Evolutionary conservation across 441 rosid species (phyloP), one percentile per base, ranked within the genome.

Genomic region (Sinapis alba): DNA sequence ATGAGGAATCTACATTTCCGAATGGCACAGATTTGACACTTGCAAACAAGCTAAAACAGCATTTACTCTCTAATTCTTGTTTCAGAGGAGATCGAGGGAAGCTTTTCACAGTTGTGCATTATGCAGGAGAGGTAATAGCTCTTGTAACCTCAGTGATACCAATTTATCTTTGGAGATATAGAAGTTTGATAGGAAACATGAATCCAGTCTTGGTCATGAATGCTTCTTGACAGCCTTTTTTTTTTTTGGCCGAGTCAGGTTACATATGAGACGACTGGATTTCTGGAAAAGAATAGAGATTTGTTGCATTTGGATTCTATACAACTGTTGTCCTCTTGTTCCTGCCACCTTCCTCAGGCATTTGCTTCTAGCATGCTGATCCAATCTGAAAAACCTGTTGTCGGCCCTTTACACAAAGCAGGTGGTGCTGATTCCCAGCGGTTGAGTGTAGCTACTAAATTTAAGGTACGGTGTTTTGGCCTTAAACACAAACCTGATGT

Each of bases 401-500:
- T 79, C 28, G 97, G 98, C 57, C 97, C 97, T 78, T 75, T 89
- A 74, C 82, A 91, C 81, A 96, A 90, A 87, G 88, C 96, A 63
- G 99, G 97, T 68, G 98, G 98, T 65, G 99, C 99, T 78, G 98
- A 93, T 80, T 93, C 97, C 58, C 99, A 93, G 76, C 88, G 92
- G 84, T 87, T 89, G 71, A 96, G 99, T 72, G 98, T 93, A 63
- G 89, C 93, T 21, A 89, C 96, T 23, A 96, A 96, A 75, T 96
- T 96, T 79, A 96, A 96, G 99, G 99, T 96, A 76, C 12, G 15
- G 5, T 68, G n/a, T 38, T 58, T 69, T 67, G 53, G 65, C 68
- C 9, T 36, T 4, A 54, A 72, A 62, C 65, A 61, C 24, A 41
- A 59, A 36, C 36, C 56, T 62, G 19, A 23, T 71, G 23, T 78